Evolutionary conservation across 2,329 filamentous ascomycete species (phyloP), one percentile per base, ranked within the genome.

Genomic region (Trichoderma citrinoviride): DNA sequence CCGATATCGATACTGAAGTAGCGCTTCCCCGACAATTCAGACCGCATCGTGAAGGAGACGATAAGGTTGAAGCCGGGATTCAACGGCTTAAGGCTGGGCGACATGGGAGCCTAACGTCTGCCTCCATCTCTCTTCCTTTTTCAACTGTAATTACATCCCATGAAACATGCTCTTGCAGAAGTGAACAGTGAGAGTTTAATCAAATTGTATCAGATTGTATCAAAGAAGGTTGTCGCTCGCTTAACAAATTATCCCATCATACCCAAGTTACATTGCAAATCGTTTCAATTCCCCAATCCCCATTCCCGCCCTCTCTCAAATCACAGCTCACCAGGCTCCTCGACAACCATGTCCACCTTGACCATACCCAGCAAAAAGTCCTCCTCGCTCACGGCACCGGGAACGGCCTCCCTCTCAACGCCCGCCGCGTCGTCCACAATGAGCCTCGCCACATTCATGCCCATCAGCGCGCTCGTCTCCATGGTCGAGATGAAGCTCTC

Each of bases 401-500:
- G 14, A 25, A 60, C 40, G 1, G 33, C 55, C 19, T 65, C 69
- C 5, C 64, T 68, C 37, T 66, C 65, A 27, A 71, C 68, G 54
- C 73, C 71, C 67, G 76, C 68, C 75, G 72, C 86, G 58, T 85
- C 85, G 71, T 93, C 85, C 0, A 87, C 82, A 52, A 94, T 81
- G 61, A 95, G 78, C 68, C 82, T 83, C 8, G 91, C 92, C 21
- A 95, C 88, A 73, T 95, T 95, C 84, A 85, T 92, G 0, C 95
- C 95, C 87, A 95, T 95, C 70, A 98, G 77, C 1, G 92, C 90
- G 75, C 89, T 97, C 7, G 95, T 97, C 81, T 99, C 95, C 95
- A 99, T 98, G 0, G 93, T 97, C 10, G 90, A 95, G 70, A 98
- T 96, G 75, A 99, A 97, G 70, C 90, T 90, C 78, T 98, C 94